Conservation (phyloP, 306 rosid species). For the Glycyrrhiza uralensis region DNA sequence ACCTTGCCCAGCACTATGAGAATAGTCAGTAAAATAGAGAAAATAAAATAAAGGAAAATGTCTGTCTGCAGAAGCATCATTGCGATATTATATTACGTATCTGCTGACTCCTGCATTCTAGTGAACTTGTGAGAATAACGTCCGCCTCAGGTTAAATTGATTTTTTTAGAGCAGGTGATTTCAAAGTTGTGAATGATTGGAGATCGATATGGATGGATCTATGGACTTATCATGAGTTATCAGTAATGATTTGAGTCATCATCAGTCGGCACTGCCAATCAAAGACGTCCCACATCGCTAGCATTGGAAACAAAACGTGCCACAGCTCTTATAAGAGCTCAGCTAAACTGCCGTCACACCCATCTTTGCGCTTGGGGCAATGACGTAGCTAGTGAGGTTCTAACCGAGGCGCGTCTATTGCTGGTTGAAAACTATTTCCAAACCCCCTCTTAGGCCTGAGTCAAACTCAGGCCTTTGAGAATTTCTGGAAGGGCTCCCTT, state of each 20-base stretch:
- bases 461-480: slow-evolving; percentile 15
- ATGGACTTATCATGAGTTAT: not conserved
- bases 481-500: slow-evolving; percentile 35
- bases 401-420: slow-evolving; percentile 30
- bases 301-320: not conserved
- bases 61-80: too few species aligned
- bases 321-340: not conserved
- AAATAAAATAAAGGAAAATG: too few species aligned
- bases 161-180: too few species aligned
- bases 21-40: too few species aligned
- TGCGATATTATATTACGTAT: too few species aligned
- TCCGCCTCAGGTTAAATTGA: too few species aligned
- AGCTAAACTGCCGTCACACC: accelerated
- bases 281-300: not conserved
- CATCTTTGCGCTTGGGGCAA: slow-evolving; percentile 42
- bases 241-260: too few species aligned
- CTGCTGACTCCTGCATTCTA: too few species aligned
- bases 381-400: slow-evolving; percentile 39
- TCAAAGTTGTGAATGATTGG: not conserved
- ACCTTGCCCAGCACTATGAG: too few species aligned
- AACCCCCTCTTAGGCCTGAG: slow-evolving; percentile 43
- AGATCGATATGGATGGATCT: not conserved
- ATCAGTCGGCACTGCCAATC: not conserved
- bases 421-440: slow-evolving; percentile 47
- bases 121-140: too few species aligned